Conservation (phyloP, 2,329 filamentous ascomycete species). For the Cladobotryum protrusum region DNA sequence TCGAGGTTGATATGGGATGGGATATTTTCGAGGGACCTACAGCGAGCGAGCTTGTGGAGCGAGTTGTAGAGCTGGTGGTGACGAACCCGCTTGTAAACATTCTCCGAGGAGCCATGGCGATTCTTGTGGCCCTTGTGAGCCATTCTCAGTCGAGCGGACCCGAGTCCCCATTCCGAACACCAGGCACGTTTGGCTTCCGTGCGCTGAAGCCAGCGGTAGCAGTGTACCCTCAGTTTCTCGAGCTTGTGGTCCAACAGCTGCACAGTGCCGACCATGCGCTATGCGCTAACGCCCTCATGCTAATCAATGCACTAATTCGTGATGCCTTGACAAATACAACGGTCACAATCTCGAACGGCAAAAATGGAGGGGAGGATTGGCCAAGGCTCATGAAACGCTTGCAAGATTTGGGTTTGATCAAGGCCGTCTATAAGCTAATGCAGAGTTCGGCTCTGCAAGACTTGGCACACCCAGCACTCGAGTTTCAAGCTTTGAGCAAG, state of each 20-base stretch:
- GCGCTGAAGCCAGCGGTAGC: constrained; percentile 88
- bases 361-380: constrained; percentile 63
- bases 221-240: constrained; percentile 87
- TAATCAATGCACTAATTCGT: constrained; percentile 91
- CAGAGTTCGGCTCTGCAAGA: constrained; percentile 90
- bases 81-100: constrained; percentile 96
- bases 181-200: constrained; percentile 75
- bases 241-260: constrained; percentile 85
- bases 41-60: constrained; percentile 61
- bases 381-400: constrained; percentile 89
- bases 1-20: constrained; percentile 98
- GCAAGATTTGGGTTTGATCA: constrained; percentile 88
- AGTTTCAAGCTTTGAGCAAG: constrained; percentile 91
- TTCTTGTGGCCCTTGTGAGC: constrained; percentile 86
- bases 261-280: constrained; percentile 92
- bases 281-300: constrained; percentile 88
- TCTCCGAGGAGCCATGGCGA: constrained; percentile 91
- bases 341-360: constrained; percentile 30
- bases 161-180: constrained; percentile 30
- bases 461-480: constrained; percentile 78
- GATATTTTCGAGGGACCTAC: constrained; percentile 66
- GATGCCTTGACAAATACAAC: constrained; percentile 77
- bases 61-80: constrained; percentile 87
- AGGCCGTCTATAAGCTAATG: constrained; percentile 88
- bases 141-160: constrained; percentile 60